These are phyloP conservation scores for Ustilago xerochloae DNA, from an alignment of 1,284 basidiomycete genomes.

Conservation along the genomic window DNA sequence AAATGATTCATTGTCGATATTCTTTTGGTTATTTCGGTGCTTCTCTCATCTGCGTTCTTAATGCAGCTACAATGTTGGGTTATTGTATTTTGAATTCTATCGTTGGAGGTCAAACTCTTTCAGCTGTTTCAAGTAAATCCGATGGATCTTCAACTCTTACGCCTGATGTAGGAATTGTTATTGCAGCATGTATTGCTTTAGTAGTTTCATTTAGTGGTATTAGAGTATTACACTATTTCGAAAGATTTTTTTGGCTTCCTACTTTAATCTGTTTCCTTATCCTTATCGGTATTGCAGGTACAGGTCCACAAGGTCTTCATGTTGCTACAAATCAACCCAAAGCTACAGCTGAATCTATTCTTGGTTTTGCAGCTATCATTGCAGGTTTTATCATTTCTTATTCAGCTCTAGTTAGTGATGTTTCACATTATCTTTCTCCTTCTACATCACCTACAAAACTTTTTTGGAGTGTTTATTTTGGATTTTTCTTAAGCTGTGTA, in stretches of 20 bases:
- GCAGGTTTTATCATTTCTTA: conserved; percentile 73
- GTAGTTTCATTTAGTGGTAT: conserved; percentile 83
- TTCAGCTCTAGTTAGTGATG: conserved; percentile 69
- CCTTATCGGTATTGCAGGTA: conserved; percentile 72
- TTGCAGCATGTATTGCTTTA: conserved; percentile 81
- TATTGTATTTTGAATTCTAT: conserved; percentile 75
- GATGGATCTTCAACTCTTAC: conserved; percentile 55
- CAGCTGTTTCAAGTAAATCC: conserved; percentile 66
- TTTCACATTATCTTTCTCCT: conserved; percentile 69
- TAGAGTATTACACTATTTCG: conserved; percentile 77
- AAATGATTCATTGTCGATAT: conserved; percentile 73
- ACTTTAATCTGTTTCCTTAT: conserved; percentile 77
- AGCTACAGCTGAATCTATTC: conserved; percentile 70
- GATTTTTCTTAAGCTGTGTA: conserved; percentile 73
- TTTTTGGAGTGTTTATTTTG: conserved; percentile 74
- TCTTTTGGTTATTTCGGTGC: conserved; percentile 75
- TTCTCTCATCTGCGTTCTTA: conserved; percentile 72
- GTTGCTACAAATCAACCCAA: conserved; percentile 72
- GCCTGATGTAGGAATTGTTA: conserved; percentile 81
- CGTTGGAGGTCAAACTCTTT: conserved; percentile 70
- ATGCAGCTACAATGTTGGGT: conserved; percentile 52
- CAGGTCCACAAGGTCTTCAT: conserved; percentile 72
- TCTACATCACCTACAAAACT: conserved; percentile 71
- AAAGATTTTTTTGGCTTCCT: conserved; percentile 80
- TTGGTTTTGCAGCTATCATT: conserved; percentile 74